phyloP scores from a whole-genome alignment of 1,284 basidiomycete species.

The Anthracocystis panici-leucophaei region DNA sequence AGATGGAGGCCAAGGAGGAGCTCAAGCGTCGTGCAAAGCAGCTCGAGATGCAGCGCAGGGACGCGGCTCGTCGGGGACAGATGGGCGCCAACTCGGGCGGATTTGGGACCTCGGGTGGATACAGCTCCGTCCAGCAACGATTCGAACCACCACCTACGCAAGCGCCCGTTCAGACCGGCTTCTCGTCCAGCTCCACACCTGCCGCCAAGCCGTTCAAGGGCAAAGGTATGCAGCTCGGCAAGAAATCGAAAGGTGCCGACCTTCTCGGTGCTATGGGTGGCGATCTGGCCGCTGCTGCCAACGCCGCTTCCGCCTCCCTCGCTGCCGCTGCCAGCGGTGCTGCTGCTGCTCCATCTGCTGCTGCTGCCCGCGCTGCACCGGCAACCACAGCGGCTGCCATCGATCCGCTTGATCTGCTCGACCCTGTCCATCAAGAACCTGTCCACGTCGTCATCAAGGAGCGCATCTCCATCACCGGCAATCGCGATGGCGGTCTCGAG shows the following conservation, averaged over 20 bases:
- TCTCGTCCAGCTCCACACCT: constrained; percentile 46
- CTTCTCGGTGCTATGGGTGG: constrained; percentile 85
- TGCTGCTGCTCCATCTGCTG: constrained; percentile 27
- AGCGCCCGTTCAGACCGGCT: constrained; percentile 60
- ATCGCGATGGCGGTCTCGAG: constrained; percentile 90
- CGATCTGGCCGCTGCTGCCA: constrained; percentile 70
- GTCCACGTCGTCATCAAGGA: constrained; percentile 89
- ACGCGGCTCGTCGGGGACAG: constrained; percentile 64
- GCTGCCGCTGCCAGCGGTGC: constrained; percentile 28
- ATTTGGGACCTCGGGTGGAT: constrained; percentile 45
- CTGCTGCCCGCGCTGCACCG: constrained; percentile 55
- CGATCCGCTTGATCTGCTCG: constrained; percentile 72
- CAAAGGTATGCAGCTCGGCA: constrained; percentile 97
- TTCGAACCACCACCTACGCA: constrained; percentile 58
- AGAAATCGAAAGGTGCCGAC: constrained; percentile 88
- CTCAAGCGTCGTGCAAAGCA: constrained; percentile 97
- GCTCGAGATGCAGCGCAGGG: constrained; percentile 93
- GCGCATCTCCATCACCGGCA: constrained; percentile 81
- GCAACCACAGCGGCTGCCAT: constrained; percentile 72
- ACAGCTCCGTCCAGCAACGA: constrained; percentile 33
- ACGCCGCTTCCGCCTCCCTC: constrained; percentile 69
- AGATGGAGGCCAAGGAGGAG: constrained; percentile 98
- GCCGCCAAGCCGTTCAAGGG: constrained; percentile 85
- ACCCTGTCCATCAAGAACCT: constrained; percentile 82
- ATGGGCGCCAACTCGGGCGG: constrained; percentile 51